These are phyloP conservation scores for Seminavis robusta DNA, from an alignment of 108 stramenopile species.

Conservation along the genomic window DNA sequence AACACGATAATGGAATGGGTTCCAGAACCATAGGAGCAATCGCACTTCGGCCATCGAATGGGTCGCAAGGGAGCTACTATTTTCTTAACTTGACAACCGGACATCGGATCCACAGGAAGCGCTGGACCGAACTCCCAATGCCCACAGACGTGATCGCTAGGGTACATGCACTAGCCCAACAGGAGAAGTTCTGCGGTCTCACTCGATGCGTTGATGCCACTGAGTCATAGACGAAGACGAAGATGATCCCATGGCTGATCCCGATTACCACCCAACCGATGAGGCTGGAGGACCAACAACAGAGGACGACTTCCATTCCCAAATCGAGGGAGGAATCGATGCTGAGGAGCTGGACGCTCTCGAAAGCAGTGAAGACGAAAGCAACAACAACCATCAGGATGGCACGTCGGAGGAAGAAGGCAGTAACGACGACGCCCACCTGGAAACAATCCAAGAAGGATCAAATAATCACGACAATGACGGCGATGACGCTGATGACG, in stretches of 20 bases:
- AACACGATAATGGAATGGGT: constrained; percentile 14
- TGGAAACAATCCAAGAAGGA: neutral
- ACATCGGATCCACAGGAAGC: constrained; percentile 5
- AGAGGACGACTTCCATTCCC: neutral
- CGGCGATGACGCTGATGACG: neutral
- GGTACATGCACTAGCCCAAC: constrained; percentile 4
- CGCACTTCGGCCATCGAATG: constrained; percentile 13
- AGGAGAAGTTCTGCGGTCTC: neutral
- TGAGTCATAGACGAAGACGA: constrained; percentile 1
- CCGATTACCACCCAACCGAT: neutral
- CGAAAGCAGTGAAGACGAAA: neutral
- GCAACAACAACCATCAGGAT: neutral
- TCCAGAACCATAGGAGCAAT: constrained; percentile 24
- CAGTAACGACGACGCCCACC: neutral
- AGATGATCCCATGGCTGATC: constrained; percentile 1
- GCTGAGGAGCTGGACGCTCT: neutral
- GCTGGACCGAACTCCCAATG: constrained; percentile 16
- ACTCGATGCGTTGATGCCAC: too few species aligned
- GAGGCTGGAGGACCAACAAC: neutral
- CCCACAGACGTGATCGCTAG: constrained; percentile 20
- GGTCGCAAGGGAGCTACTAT: constrained; percentile 13
- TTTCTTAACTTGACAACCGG: constrained; percentile 9
- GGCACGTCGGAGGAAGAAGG: neutral
- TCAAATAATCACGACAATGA: neutral
- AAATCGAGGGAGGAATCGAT: neutral